phyloP scores from a whole-genome alignment of 257 asterid species.

The Solanum medicagineum region DNA sequence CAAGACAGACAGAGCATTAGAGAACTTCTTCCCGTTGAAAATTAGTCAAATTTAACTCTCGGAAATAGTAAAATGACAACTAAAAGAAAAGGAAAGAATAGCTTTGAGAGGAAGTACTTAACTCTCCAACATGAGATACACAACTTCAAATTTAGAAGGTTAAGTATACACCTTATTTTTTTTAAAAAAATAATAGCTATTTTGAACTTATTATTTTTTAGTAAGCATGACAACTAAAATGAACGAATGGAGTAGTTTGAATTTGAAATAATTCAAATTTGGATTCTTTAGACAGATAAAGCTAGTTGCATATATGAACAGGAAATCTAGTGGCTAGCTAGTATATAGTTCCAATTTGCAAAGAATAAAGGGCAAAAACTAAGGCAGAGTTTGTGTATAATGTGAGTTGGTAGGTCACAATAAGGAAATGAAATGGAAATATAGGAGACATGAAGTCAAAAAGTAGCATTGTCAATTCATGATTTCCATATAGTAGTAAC shows the following conservation, averaged over 20 bases:
- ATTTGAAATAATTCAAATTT: not conserved
- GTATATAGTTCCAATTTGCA: not conserved
- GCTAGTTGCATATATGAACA: not conserved
- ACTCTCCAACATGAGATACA: not conserved
- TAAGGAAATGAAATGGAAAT: slow-evolving; percentile 4
- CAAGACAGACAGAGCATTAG: not conserved
- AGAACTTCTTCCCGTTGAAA: not conserved
- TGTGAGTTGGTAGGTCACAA: slow-evolving; percentile 23
- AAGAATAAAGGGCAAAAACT: slow-evolving; percentile 10
- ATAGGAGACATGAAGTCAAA: slow-evolving; percentile 34
- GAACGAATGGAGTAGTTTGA: not conserved
- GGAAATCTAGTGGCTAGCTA: not conserved
- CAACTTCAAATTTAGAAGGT: not conserved
- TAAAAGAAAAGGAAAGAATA: too few relatives aligned
- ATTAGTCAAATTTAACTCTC: too few relatives aligned
- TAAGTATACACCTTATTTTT: not conserved
- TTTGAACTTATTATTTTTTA: not conserved
- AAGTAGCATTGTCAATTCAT: slow-evolving; percentile 18
- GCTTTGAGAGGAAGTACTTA: too few relatives aligned
- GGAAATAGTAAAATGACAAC: too few relatives aligned
- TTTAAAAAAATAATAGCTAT: too few relatives aligned
- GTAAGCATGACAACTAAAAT: not conserved
- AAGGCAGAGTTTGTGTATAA: slow-evolving; percentile 13
- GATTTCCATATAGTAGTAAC: slow-evolving; percentile 15
- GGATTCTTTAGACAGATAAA: not conserved